These are phyloP conservation scores for Salicornia ramosissima DNA, from an alignment of 148 eudicot species.

Conservation along the genomic window DNA sequence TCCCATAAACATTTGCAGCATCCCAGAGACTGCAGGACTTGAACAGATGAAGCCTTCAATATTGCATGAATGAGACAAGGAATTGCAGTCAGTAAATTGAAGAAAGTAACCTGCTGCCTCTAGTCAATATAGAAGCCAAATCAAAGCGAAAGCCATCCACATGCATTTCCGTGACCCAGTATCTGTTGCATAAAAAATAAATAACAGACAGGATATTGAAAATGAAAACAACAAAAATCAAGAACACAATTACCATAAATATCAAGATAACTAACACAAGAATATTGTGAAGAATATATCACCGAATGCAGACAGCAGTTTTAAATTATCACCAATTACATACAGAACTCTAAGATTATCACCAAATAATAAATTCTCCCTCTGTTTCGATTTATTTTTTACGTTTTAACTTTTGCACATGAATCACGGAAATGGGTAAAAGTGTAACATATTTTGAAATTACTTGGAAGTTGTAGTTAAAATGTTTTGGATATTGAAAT, in stretches of 20 bases:
- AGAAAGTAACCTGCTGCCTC: conserved; percentile 76
- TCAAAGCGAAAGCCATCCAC: conserved; percentile 99
- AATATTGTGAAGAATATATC: not conserved
- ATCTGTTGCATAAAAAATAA: conserved; percentile 44
- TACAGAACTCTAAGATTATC: too few relatives aligned
- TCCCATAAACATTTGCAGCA: conserved; percentile 78
- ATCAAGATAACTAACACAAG: not conserved
- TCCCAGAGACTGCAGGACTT: conserved; percentile 66
- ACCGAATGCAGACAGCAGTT: not conserved
- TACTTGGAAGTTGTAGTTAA: too few relatives aligned
- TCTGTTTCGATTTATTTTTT: too few relatives aligned
- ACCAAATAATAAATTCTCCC: too few relatives aligned
- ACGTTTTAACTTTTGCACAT: too few relatives aligned
- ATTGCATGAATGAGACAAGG: not conserved
- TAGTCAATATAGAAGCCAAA: conserved; percentile 94
- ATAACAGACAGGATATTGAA: not conserved
- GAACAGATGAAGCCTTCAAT: conserved; percentile 6
- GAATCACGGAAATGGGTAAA: too few relatives aligned
- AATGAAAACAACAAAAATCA: not conserved
- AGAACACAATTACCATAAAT: not conserved
- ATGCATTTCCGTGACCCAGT: conserved; percentile 98
- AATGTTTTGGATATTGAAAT: too few relatives aligned
- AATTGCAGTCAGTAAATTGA: conserved; percentile 1
- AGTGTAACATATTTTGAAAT: too few relatives aligned
- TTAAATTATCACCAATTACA: not conserved